phyloP scores from a whole-genome alignment of 208 protist genomes.

The Acanthamoeba triangularis region DNA sequence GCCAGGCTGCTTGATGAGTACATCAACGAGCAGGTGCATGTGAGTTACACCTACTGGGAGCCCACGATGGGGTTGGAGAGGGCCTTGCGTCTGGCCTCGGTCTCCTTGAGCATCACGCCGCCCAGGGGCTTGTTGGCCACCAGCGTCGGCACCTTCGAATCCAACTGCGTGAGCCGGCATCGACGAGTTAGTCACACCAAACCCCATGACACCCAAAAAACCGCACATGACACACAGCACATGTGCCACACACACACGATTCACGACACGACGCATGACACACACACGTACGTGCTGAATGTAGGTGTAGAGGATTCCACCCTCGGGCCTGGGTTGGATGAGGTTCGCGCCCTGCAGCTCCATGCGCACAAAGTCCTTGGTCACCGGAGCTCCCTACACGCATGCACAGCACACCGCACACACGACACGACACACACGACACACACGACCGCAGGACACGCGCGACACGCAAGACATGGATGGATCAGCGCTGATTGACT shows the following conservation, averaged over 20 bases:
- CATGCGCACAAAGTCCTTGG: constrained; percentile 52
- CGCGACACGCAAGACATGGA: background rate
- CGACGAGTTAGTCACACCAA: no score
- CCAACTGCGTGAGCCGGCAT: background rate
- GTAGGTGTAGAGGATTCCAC: constrained; percentile 62
- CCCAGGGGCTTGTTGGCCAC: constrained; percentile 36
- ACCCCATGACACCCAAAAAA: no score
- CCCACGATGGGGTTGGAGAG: constrained; percentile 19
- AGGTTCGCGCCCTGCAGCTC: constrained; percentile 44
- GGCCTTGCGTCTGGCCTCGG: constrained; percentile 59
- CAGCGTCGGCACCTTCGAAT: constrained; percentile 49
- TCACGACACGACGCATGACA: no score
- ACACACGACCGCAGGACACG: background rate
- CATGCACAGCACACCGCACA: background rate
- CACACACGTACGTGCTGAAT: constrained; percentile 1
- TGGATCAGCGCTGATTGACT: background rate
- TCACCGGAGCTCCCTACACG: constrained; percentile 8
- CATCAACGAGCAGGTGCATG: no score
- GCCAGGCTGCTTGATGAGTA: no score
- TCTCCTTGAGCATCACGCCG: constrained; percentile 56
- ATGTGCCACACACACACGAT: no score
- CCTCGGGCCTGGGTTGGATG: constrained; percentile 37
- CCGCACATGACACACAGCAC: no score
- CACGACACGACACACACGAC: no score
- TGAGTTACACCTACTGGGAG: no score